Evolutionary conservation across 768 basidiomycete genomes (phyloP).

Genomic region (Boletus tomentosulus): DNA sequence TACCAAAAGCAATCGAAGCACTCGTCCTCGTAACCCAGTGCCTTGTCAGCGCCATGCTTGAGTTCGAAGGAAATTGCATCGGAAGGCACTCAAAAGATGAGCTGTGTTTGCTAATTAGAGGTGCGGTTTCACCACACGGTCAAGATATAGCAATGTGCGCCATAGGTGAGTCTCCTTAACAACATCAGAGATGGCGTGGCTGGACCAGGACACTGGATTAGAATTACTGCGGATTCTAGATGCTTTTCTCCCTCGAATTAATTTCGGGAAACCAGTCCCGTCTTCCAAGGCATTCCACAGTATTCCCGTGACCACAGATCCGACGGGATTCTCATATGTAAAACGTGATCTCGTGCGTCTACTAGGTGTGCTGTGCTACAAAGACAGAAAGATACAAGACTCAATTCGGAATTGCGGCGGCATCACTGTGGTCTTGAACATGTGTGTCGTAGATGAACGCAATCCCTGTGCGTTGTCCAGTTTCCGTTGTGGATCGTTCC

Average conservation of each 20-base stretch:
- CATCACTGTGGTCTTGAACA: constrained; percentile 77
- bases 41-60: constrained; percentile 57
- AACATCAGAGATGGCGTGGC: neutral
- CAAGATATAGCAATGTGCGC: constrained; percentile 50
- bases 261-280: constrained; percentile 63
- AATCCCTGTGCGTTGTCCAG: constrained; percentile 75
- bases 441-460: constrained; percentile 86
- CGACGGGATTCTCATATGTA: constrained; percentile 72
- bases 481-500: neutral
- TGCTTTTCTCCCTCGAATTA: constrained; percentile 78
- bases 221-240: constrained; percentile 75
- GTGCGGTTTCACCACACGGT: constrained; percentile 36
- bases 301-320: constrained; percentile 31
- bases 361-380: constrained; percentile 72
- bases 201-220: constrained; percentile 41
- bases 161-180: constrained; percentile 45
- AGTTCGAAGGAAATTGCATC: constrained; percentile 33
- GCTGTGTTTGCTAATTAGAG: constrained; percentile 42
- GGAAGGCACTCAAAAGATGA: constrained; percentile 4
- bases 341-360: constrained; percentile 89
- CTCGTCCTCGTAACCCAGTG: constrained; percentile 77
- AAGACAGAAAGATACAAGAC: constrained; percentile 66
- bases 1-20: constrained; percentile 79
- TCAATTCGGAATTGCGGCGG: constrained; percentile 66
- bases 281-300: constrained; percentile 5